These are phyloP conservation scores for Talaromyces borbonicus DNA, from an alignment of 495 filamentous ascomycete species.

Conservation along the genomic window DNA sequence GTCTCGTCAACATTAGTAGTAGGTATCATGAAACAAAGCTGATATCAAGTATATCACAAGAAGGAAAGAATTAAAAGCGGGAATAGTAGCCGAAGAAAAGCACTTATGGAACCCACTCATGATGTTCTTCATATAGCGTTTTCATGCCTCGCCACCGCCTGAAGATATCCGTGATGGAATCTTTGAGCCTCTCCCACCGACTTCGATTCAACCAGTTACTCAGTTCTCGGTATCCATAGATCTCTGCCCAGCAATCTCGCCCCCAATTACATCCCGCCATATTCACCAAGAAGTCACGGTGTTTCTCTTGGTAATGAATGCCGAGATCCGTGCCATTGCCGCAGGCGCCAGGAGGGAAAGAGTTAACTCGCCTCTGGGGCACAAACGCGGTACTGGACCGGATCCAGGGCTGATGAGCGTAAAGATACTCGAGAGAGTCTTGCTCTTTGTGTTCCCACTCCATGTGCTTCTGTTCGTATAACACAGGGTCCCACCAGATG, in stretches of 20 bases:
- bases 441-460: conserved; percentile 99
- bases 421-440: conserved; percentile 87
- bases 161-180: conserved; percentile 17
- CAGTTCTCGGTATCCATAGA: conserved; percentile 83
- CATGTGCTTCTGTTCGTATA: conserved; percentile 99
- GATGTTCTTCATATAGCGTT: conserved; percentile 7
- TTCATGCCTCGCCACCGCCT: conserved; percentile 6
- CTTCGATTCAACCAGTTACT: conserved; percentile 77
- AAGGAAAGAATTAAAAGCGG: background rate
- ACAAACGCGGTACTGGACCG: conserved; percentile 82
- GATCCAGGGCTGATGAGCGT: conserved; percentile 86
- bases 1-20: background rate
- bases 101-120: conserved; percentile 2
- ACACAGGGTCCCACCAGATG: conserved; percentile 97
- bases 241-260: conserved; percentile 95
- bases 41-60: conserved; percentile 2
- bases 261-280: conserved; percentile 98
- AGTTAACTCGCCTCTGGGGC: conserved; percentile 86
- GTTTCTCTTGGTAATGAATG: conserved; percentile 78
- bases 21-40: background rate
- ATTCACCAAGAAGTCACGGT: conserved; percentile 92
- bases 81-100: background rate
- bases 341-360: conserved; percentile 86
- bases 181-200: conserved; percentile 58
- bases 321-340: conserved; percentile 60